phyloP scores from a whole-genome alignment of 2,329 filamentous ascomycete genomes.

The Immersiporthe knoxdaviesiana region DNA sequence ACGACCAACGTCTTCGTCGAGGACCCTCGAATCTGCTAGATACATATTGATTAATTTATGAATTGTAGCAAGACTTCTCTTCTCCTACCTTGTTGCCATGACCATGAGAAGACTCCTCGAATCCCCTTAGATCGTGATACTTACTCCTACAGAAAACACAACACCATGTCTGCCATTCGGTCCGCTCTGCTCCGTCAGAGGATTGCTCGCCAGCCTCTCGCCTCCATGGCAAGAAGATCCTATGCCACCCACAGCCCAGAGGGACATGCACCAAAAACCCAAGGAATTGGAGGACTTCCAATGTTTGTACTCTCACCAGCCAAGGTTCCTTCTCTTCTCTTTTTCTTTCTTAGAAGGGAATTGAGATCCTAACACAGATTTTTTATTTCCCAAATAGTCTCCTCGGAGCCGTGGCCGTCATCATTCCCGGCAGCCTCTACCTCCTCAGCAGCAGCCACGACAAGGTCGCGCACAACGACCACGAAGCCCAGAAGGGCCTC shows the following conservation, averaged over 20 bases:
- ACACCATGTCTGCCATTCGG: slow-evolving; percentile 13
- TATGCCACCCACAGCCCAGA: slow-evolving; percentile 2
- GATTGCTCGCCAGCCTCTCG: slow-evolving; percentile 5
- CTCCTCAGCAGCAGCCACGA: slow-evolving; percentile 12
- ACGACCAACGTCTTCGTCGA: slow-evolving; percentile 4
- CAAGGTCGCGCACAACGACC: slow-evolving; percentile 22
- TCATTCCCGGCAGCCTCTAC: slow-evolving; percentile 17
- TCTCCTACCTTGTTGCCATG: background rate
- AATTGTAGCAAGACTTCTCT: background rate
- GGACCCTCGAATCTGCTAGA: background rate
- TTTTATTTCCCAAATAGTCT: background rate
- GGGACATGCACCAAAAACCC: background rate
- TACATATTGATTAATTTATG: background rate
- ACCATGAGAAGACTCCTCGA: background rate
- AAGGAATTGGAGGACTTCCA: slow-evolving; percentile 7
- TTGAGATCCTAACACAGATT: background rate
- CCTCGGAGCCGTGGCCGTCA: slow-evolving; percentile 12
- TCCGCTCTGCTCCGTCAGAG: background rate
- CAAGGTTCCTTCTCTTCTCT: too few species aligned
- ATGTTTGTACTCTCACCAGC: background rate
- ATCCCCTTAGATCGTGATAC: background rate
- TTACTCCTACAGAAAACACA: background rate
- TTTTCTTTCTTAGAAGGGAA: background rate
- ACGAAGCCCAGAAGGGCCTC: slow-evolving; percentile 18
- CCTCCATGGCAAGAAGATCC: slow-evolving; percentile 4